Base-by-base conservation (phyloP, 495 filamentous ascomycete species). In the Cercophora newfieldiana region DNA sequence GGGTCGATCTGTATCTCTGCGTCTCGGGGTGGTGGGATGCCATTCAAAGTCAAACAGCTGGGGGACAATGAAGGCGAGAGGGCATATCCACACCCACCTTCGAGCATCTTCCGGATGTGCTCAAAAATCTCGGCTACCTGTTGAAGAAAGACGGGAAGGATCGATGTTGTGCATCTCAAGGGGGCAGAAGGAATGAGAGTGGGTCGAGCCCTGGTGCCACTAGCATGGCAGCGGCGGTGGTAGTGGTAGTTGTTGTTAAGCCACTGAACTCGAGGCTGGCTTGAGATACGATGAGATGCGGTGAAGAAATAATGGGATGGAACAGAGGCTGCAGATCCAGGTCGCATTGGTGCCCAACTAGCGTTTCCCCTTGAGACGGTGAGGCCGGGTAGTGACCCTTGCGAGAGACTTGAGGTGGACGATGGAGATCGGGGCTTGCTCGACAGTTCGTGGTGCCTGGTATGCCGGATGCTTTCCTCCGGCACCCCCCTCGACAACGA, bases 401-500 rank as follows among this genome's bases (percentile, higher is more conserved):
- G 66, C 30, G 22, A 59, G 59, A 50, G 54, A 62, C n/a, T 19
- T 28, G 58, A 51, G 33, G 33, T 51, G 14, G 37, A 18, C 47
- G 59, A 33, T 66, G 33, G 64, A 54, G 58, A 69, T 57, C 58
- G 57, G 37, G 64, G 58, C 50, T 69, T 55, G 64, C 53, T 57
- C 24, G 59, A 62, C 50, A 59, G 28, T 51, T 61, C 22, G 67
- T 56, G 59, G 30, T 50, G 44, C 48, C 26, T 26, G 58, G 57
- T 47, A 63, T 66, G 64, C 64, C 67, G 67, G 67, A 62, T 64
- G 49, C 58, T 69, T 66, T 30, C 14, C 58, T 66, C 67, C 67
- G 56, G 56, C 58, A 50, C 64, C 49, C 53, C 51, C 58, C 51
- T 54, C 56, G 22, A 60, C 18, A 44, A 53, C 67, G 47, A 61